Percentiles rank a stretch among this genome's conserved stretches.
phyloP scores from a whole-genome alignment of 106 monocot genomes.

The Dioscorea zingiberensis region DNA sequence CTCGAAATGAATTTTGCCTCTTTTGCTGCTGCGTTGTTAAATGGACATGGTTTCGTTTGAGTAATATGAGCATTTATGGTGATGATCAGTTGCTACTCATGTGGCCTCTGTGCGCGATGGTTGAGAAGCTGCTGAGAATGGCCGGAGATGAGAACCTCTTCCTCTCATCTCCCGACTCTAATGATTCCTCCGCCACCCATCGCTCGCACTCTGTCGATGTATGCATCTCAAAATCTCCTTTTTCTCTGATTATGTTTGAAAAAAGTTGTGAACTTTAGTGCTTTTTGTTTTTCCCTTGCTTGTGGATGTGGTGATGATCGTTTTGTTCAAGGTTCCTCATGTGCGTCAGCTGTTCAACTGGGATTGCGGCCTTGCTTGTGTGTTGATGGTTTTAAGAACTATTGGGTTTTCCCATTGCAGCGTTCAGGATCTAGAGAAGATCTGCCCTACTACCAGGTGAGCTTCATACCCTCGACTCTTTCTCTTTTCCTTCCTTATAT shows the following conservation, averaged over 20 bases:
- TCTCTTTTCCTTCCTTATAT: too few relatives aligned
- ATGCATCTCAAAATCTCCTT: conserved; percentile 5
- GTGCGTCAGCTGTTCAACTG: conserved; percentile 67
- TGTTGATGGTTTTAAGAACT: conserved; percentile 77
- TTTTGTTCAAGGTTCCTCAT: conserved; percentile 66
- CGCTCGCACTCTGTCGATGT: conserved; percentile 43
- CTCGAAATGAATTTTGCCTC: too few relatives aligned
- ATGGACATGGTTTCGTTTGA: too few relatives aligned
- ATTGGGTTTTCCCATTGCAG: conserved; percentile 40
- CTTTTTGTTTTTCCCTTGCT: not conserved
- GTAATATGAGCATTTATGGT: too few relatives aligned
- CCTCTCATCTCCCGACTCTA: not conserved
- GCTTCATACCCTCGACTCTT: not conserved
- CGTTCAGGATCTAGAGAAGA: conserved; percentile 53
- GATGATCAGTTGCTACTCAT: not conserved
- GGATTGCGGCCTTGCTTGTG: conserved; percentile 90
- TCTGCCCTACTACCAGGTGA: conserved; percentile 73
- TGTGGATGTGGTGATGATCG: not conserved
- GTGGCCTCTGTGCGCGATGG: conserved; percentile 23
- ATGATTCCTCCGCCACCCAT: not conserved
- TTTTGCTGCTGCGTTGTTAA: too few relatives aligned
- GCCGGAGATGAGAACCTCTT: conserved; percentile 5
- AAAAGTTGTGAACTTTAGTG: not conserved
- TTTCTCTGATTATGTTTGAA: not conserved
- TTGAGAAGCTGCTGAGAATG: conserved; percentile 31